These are phyloP conservation scores for Schwanniomyces sp. DNA, from an alignment of 805 yeast genomes.

Conservation along the genomic window DNA sequence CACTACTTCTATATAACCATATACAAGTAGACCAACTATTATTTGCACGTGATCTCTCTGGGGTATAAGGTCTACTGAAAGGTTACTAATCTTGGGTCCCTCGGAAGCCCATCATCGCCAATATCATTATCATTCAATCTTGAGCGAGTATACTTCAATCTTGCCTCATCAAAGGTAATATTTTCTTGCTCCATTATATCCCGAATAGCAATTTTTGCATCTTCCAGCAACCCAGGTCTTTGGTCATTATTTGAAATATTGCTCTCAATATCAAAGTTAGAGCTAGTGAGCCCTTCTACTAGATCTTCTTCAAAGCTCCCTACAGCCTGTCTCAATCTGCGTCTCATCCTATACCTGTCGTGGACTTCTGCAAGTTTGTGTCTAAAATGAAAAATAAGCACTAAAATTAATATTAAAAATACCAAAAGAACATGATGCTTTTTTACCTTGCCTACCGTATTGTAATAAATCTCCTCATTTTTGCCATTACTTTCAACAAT, in stretches of 20 bases:
- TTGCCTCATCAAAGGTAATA: conserved; percentile 68
- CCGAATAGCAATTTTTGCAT: conserved; percentile 51
- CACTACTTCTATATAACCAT: too few species aligned
- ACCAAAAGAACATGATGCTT: conserved; percentile 14
- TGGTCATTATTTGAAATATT: conserved; percentile 48
- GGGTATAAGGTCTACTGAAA: conserved; percentile 17
- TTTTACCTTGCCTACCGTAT: conserved; percentile 6
- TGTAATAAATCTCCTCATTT: not conserved
- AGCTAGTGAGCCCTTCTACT: conserved; percentile 47
- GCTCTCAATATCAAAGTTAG: conserved; percentile 50
- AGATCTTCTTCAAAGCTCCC: conserved; percentile 43
- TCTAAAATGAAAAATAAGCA: conserved; percentile 30
- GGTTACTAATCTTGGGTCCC: conserved; percentile 64
- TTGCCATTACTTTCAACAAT: not conserved
- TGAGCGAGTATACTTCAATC: conserved; percentile 49
- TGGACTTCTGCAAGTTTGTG: conserved; percentile 24
- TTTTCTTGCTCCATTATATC: conserved; percentile 52
- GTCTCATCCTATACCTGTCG: conserved; percentile 27
- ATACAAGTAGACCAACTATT: too few species aligned
- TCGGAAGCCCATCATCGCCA: conserved; percentile 65
- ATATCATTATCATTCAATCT: conserved; percentile 52
- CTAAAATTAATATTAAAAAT: conserved; percentile 10
- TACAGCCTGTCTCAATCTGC: conserved; percentile 15
- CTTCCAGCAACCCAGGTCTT: conserved; percentile 61
- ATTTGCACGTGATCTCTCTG: conserved; percentile 4